These are phyloP conservation scores for Colletotrichum abscissum DNA, from an alignment of 2,329 filamentous ascomycete genomes.

Conservation along the genomic window DNA sequence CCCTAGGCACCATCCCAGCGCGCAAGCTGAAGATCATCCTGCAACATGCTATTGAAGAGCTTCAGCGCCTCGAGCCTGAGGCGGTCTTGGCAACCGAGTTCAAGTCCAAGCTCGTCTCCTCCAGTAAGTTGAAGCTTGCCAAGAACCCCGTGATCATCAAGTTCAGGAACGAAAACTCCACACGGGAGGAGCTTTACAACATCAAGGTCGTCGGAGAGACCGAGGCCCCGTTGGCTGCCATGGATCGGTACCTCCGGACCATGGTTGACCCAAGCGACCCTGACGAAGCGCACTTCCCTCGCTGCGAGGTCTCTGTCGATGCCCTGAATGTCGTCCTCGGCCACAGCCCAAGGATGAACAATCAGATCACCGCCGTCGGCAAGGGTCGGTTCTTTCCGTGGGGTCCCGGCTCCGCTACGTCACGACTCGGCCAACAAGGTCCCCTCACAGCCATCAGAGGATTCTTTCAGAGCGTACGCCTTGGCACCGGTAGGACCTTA, in stretches of 20 bases:
- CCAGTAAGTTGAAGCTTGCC: constrained; percentile 48
- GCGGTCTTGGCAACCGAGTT: no score
- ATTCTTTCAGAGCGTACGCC: constrained; percentile 65
- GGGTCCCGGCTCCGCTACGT: constrained; percentile 41
- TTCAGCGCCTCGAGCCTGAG: no score
- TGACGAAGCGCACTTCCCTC: constrained; percentile 54
- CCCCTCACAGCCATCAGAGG: constrained; percentile 59
- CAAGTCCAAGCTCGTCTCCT: constrained; percentile 50
- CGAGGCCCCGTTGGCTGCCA: constrained; percentile 49
- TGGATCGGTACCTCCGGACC: constrained; percentile 56
- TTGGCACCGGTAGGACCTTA: constrained; percentile 63
- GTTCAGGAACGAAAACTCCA: constrained; percentile 46
- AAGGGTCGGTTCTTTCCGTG: constrained; percentile 61
- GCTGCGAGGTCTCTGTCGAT: constrained; percentile 60
- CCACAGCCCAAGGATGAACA: constrained; percentile 50
- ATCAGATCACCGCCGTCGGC: constrained; percentile 54
- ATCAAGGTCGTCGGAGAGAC: constrained; percentile 55
- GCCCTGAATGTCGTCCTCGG: constrained; percentile 54
- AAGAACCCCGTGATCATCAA: constrained; percentile 47
- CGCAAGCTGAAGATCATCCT: no score
- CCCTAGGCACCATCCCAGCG: no score
- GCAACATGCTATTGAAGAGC: no score
- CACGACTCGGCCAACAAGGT: constrained; percentile 41
- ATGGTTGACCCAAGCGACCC: constrained; percentile 50
- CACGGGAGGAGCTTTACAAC: constrained; percentile 40